A percentile compares a stretch with the other conserved stretches of the same genome.
Evolutionary conservation across 129 eudicot genomes (phyloP).

Genomic region (Sambucus nigra): DNA sequence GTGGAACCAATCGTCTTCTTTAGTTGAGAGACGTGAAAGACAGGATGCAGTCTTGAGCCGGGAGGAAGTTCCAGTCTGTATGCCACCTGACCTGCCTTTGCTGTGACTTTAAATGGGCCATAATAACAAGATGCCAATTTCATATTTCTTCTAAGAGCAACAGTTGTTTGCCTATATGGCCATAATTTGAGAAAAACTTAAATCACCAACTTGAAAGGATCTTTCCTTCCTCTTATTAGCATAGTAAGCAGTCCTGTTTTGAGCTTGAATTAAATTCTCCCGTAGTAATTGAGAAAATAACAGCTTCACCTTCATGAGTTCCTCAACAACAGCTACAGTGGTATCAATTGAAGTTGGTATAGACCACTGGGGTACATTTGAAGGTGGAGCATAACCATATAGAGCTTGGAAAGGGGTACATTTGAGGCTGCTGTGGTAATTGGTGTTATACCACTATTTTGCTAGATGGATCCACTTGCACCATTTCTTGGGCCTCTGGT

Average conservation of each 20-base stretch:
- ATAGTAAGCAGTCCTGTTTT: too few species aligned
- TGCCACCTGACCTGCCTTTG: slow-evolving; percentile 1
- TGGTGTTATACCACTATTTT: slow-evolving; percentile 3
- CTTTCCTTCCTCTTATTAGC: too few species aligned
- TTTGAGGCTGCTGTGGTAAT: background rate
- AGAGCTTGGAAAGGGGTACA: too few species aligned
- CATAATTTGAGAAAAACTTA: background rate
- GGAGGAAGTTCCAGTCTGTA: background rate
- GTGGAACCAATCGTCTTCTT: slow-evolving; percentile 7
- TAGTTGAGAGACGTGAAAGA: slow-evolving; percentile 6
- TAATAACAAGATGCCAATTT: background rate
- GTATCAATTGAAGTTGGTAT: too few species aligned
- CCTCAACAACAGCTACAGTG: background rate
- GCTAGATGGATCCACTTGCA: background rate
- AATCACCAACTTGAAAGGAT: too few species aligned
- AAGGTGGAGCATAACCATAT: too few species aligned
- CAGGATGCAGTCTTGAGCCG: background rate
- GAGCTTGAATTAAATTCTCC: too few species aligned
- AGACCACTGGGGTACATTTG: too few species aligned
- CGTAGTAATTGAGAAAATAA: too few species aligned
- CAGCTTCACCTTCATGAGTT: background rate
- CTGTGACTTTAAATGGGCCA: too few species aligned
- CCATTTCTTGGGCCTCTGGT: background rate
- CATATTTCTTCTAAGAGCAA: background rate
- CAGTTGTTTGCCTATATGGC: background rate